Percentiles rank a stretch among this genome's conserved stretches.
phyloP scores from a whole-genome alignment of 352 stramenopile genomes.

The Phytopythium litorale region DNA sequence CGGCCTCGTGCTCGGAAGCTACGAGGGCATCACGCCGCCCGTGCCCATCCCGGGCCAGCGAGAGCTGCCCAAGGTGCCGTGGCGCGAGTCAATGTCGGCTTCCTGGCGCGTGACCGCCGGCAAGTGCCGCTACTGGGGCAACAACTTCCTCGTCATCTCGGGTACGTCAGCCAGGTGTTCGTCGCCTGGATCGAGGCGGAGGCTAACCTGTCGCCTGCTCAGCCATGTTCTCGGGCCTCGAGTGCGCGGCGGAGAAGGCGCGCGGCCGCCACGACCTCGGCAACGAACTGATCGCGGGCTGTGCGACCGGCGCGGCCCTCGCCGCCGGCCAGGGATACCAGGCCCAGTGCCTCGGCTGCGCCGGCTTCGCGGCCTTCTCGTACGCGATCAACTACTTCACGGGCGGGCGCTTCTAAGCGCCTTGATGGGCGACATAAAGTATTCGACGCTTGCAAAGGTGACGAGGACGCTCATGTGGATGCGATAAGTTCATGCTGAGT shows the following conservation, averaged over 20 bases:
- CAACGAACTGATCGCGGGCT: slow-evolving; percentile 93
- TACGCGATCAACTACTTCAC: slow-evolving; percentile 90
- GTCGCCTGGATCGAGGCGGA: neutral
- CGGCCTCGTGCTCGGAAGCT: slow-evolving; percentile 74
- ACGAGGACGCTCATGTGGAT: neutral
- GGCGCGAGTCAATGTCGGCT: slow-evolving; percentile 63
- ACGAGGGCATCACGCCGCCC: slow-evolving; percentile 82
- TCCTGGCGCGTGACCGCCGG: slow-evolving; percentile 65
- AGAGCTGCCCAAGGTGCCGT: slow-evolving; percentile 76
- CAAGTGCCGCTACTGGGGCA: slow-evolving; percentile 84
- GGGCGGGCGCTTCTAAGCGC: slow-evolving; percentile 49
- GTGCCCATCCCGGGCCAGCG: slow-evolving; percentile 76
- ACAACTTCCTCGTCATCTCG: slow-evolving; percentile 87
- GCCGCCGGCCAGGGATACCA: slow-evolving; percentile 92
- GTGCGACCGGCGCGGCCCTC: slow-evolving; percentile 93
- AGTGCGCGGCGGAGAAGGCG: slow-evolving; percentile 94
- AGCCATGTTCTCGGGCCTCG: slow-evolving; percentile 93
- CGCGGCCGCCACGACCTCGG: slow-evolving; percentile 93
- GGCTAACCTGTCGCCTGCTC: neutral
- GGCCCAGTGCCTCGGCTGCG: slow-evolving; percentile 92
- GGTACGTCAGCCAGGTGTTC: slow-evolving; percentile 21
- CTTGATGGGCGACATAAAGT: neutral
- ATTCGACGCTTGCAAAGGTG: neutral
- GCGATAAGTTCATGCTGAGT: neutral
- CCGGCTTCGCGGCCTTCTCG: slow-evolving; percentile 90